Percentiles rank a stretch among this genome's conserved stretches.
Evolutionary conservation across 495 filamentous ascomycete genomes (phyloP).

Genomic region (Friedmanniomyces simplex): DNA sequence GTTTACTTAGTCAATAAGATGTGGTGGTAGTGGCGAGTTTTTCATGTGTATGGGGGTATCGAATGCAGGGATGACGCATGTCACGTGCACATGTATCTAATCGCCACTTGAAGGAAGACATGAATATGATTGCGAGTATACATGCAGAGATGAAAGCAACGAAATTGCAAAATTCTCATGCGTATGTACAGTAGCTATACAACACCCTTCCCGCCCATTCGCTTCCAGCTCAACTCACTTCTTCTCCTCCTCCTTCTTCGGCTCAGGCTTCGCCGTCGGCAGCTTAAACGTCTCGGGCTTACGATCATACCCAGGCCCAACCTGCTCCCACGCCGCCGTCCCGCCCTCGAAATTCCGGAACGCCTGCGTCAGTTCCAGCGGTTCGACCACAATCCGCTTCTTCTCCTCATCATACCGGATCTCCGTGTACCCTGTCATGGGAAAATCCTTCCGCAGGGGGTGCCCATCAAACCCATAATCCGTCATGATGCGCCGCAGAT

Average conservation of each 20-base stretch:
- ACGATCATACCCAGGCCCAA: slow-evolving; percentile 68
- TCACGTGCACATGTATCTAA: too few species aligned
- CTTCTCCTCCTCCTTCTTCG: slow-evolving; percentile 76
- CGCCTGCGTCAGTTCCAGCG: slow-evolving; percentile 94
- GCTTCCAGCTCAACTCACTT: slow-evolving; percentile 38
- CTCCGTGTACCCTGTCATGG: slow-evolving; percentile 96
- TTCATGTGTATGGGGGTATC: too few species aligned
- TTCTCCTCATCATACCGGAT: slow-evolving; percentile 98
- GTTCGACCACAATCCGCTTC: slow-evolving; percentile 97
- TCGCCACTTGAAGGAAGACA: neutral
- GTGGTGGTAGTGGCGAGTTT: too few species aligned
- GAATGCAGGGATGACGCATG: too few species aligned
- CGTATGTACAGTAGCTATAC: slow-evolving; percentile 19
- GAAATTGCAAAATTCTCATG: neutral
- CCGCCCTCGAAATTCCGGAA: slow-evolving; percentile 92
- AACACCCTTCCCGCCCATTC: neutral
- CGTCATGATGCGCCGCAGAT: slow-evolving; percentile 97
- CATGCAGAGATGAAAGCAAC: too few species aligned
- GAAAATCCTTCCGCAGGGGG: slow-evolving; percentile 95
- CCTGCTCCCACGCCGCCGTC: slow-evolving; percentile 70
- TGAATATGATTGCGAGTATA: too few species aligned
- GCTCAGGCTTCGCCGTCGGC: slow-evolving; percentile 88
- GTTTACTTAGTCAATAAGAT: too few species aligned
- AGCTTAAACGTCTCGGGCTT: slow-evolving; percentile 89
- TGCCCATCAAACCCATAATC: slow-evolving; percentile 99